Conservation (phyloP, 805 yeast species). For the Yarrowia bubula region DNA sequence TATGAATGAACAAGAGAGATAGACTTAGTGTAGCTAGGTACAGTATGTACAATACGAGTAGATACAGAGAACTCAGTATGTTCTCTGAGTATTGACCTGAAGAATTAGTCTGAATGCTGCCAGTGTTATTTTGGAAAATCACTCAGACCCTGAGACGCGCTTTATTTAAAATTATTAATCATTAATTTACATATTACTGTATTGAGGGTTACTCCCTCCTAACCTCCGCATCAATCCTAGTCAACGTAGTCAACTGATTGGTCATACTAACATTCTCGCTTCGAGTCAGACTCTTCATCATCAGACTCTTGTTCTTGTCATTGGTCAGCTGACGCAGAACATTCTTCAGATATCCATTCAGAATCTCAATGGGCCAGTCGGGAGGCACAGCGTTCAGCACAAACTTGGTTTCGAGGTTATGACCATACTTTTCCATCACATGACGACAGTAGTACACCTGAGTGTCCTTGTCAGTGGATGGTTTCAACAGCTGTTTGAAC, state of each 20-base stretch:
- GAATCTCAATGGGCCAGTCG: slow-evolving; percentile 38
- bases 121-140: too few relatives aligned
- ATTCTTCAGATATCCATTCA: slow-evolving; percentile 33
- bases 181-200: not conserved
- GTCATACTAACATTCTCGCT: slow-evolving; percentile 30
- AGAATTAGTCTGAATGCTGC: too few relatives aligned
- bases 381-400: slow-evolving; percentile 37
- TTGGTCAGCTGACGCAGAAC: slow-evolving; percentile 28
- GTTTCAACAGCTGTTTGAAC: slow-evolving; percentile 34
- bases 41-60: too few relatives aligned
- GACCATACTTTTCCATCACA: slow-evolving; percentile 37
- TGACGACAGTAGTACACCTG: slow-evolving; percentile 33
- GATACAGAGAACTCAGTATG: too few relatives aligned
- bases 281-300: slow-evolving; percentile 31
- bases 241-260: slow-evolving; percentile 26
- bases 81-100: too few relatives aligned
- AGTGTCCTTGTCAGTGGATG: slow-evolving; percentile 29
- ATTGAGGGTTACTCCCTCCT: not conserved
- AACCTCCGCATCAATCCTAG: slow-evolving; percentile 1
- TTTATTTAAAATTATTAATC: not conserved
- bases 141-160: too few relatives aligned
- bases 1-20: not conserved
- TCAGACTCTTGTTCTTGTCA: slow-evolving; percentile 31
- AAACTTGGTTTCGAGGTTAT: slow-evolving; percentile 34
- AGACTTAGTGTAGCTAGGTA: too few relatives aligned